Evolutionary conservation across 176 grass and related monocot species (phyloP).

Genomic region (Bromus sterilis): DNA sequence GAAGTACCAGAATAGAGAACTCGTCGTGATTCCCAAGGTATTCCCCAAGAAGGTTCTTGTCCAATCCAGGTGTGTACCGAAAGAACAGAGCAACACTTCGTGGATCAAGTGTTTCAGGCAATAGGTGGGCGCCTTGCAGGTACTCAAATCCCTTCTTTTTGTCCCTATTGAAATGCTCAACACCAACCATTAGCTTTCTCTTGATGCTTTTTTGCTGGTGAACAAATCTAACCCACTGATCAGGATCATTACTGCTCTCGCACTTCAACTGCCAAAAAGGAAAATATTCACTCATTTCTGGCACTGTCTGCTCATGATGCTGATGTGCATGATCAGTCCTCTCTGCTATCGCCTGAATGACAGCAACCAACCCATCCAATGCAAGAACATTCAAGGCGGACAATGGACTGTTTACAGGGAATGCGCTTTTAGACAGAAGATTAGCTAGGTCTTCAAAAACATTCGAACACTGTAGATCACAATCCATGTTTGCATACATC

Average conservation of each 20-base stretch:
- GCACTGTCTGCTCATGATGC: constrained; percentile 35
- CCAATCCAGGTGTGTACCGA: constrained; percentile 76
- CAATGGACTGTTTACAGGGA: constrained; percentile 85
- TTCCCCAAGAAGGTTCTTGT: constrained; percentile 93
- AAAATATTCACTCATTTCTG: constrained; percentile 76
- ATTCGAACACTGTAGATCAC: constrained; percentile 86
- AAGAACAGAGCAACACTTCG: constrained; percentile 78
- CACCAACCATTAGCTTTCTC: constrained; percentile 72
- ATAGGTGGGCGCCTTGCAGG: constrained; percentile 80
- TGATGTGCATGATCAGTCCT: constrained; percentile 49
- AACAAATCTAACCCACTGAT: constrained; percentile 87
- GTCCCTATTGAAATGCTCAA: constrained; percentile 91
- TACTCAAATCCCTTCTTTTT: constrained; percentile 94
- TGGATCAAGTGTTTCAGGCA: constrained; percentile 93
- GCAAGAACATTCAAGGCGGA: constrained; percentile 87
- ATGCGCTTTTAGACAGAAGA: constrained; percentile 92
- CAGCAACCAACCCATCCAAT: constrained; percentile 74
- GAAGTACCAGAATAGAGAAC: constrained; percentile 76
- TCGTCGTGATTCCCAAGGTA: constrained; percentile 95
- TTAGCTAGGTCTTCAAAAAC: constrained; percentile 89
- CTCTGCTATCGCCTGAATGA: constrained; percentile 78
- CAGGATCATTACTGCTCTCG: constrained; percentile 54
- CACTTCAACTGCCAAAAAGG: constrained; percentile 88
- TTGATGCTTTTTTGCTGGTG: constrained; percentile 76
- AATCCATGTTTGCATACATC: constrained; percentile 99